Conservation (phyloP, 164 flowering plant genomes). For the Paratinospora sagittata region DNA sequence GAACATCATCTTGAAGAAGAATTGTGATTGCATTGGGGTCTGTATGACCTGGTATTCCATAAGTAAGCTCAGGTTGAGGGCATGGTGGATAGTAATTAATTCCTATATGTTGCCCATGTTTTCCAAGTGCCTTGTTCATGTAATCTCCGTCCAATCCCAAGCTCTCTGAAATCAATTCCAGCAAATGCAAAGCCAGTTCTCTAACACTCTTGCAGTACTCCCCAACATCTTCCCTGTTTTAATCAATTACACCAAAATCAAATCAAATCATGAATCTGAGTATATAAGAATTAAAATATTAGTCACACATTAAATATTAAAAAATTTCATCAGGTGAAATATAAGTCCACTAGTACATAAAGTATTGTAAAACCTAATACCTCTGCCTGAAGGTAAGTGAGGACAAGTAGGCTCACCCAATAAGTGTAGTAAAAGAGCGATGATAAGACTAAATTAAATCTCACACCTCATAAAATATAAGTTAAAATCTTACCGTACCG, state of each 20-base stretch:
- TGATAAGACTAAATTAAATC: too few species aligned
- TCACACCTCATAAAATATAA: too few species aligned
- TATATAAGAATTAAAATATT: too few species aligned
- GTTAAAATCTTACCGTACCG: too few species aligned
- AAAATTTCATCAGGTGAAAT: too few species aligned
- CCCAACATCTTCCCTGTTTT: conserved; percentile 35
- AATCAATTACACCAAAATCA: not conserved
- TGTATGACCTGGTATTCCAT: conserved; percentile 62
- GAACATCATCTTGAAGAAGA: conserved; percentile 60
- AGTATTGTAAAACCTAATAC: too few species aligned
- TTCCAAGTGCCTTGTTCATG: conserved; percentile 30
- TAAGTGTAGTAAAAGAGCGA: too few species aligned
- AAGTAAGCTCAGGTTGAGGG: conserved; percentile 71
- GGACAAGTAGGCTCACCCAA: too few species aligned
- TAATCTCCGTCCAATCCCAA: conserved; percentile 40
- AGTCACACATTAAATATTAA: too few species aligned
- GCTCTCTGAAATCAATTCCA: conserved; percentile 63
- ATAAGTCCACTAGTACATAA: too few species aligned
- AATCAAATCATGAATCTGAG: too few species aligned
- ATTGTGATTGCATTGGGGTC: conserved; percentile 60
- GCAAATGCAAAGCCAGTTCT: conserved; percentile 32
- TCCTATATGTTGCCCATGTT: conserved; percentile 73
- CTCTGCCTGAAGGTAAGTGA: too few species aligned
- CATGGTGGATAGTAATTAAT: conserved; percentile 74
- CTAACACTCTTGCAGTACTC: conserved; percentile 39